Conservation (phyloP, 495 filamentous ascomycete species). For the Tuber indicum region DNA sequence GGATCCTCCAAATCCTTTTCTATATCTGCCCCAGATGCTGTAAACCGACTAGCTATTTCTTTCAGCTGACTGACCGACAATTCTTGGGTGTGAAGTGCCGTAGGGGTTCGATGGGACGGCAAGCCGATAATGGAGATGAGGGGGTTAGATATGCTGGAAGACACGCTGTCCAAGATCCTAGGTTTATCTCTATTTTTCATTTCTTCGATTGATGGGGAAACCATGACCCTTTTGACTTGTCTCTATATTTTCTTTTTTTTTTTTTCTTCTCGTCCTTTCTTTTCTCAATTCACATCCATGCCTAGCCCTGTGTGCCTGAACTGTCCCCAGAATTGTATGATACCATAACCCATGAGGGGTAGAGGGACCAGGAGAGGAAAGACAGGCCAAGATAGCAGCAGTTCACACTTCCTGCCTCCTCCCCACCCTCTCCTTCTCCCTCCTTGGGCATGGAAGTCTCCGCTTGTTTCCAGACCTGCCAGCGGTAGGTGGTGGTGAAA, state of each 20-base stretch:
- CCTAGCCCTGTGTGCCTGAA: conserved; percentile 22
- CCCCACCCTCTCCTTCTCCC: conserved; percentile 9
- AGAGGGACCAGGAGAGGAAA: conserved; percentile 25
- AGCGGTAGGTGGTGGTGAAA: conserved; percentile 17
- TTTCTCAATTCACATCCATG: conserved; percentile 21
- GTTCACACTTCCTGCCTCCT: neutral
- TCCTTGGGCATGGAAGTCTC: conserved; percentile 14
- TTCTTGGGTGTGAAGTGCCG: neutral
- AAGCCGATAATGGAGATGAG: neutral
- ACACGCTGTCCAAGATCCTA: neutral
- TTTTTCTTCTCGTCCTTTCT: neutral
- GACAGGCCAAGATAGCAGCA: conserved; percentile 4
- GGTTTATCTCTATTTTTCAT: conserved; percentile 2
- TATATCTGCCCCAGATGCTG: neutral
- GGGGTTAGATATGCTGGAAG: neutral
- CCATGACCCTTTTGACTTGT: conserved; percentile 25
- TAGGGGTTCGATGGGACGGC: neutral
- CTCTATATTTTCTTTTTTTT: conserved; percentile 6
- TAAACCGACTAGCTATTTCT: neutral
- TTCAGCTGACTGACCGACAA: conserved; percentile 1
- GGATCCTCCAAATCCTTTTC: neutral
- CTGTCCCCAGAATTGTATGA: neutral
- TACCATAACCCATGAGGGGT: conserved; percentile 19
- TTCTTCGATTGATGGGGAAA: conserved; percentile 16
- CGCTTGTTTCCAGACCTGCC: conserved; percentile 23